phyloP scores from a whole-genome alignment of 495 filamentous ascomycete genomes.

The Hypoxylon subgilvum region DNA sequence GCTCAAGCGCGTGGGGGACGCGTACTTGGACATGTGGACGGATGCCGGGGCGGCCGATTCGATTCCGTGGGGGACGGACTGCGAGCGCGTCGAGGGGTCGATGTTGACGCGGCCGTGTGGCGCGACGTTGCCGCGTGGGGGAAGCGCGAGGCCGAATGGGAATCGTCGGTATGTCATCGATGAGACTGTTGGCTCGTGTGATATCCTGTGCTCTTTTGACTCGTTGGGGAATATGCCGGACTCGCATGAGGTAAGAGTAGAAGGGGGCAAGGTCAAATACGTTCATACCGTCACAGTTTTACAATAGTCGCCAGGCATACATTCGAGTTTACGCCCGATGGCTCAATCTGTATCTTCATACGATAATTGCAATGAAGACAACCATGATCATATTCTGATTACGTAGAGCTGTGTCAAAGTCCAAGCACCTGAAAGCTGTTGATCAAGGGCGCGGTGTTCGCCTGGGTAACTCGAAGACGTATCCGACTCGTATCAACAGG shows the following conservation, averaged over 20 bases:
- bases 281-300: slow-evolving; percentile 50
- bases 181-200: slow-evolving; percentile 52
- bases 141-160: slow-evolving; percentile 46
- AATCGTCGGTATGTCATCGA: slow-evolving; percentile 59
- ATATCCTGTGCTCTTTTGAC: slow-evolving; percentile 56
- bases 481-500: slow-evolving; percentile 22
- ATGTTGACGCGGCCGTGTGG: slow-evolving; percentile 49
- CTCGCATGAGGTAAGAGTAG: slow-evolving; percentile 54
- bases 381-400: background rate
- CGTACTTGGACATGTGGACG: slow-evolving; percentile 59
- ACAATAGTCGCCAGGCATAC: background rate
- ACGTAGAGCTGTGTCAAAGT: background rate
- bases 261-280: slow-evolving; percentile 54
- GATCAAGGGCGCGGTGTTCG: slow-evolving; percentile 35
- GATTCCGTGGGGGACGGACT: slow-evolving; percentile 56
- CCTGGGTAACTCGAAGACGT: slow-evolving; percentile 34
- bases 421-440: slow-evolving; percentile 37
- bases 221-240: slow-evolving; percentile 52
- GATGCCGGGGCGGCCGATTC: slow-evolving; percentile 50
- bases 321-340: too few relatives aligned
- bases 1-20: slow-evolving; percentile 52
- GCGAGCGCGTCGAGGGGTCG: slow-evolving; percentile 55
- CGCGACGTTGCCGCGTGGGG: slow-evolving; percentile 46
- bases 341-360: too few relatives aligned
- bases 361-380: too few relatives aligned